Evolutionary conservation across 2,329 filamentous ascomycete genomes (phyloP).

Genomic region (Epichloe gansuensis): DNA sequence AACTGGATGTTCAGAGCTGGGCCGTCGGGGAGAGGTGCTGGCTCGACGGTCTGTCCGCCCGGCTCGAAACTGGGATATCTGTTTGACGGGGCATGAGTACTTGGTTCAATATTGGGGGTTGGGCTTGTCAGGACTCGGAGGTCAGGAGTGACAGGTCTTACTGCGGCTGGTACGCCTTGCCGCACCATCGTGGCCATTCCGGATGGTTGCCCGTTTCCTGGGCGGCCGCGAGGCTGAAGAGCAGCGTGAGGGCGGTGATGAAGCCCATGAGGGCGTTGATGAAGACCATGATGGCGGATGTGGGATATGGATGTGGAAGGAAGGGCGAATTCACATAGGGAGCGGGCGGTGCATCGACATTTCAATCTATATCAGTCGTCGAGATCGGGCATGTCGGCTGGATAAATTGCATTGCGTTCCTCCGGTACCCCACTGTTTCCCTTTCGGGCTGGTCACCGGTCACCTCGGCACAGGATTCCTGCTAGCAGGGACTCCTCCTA

Average conservation of each 20-base stretch:
- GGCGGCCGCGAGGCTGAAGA: conserved; percentile 2
- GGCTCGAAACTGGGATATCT: conserved; percentile 31
- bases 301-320: background rate
- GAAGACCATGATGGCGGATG: background rate
- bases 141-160: conserved; percentile 11
- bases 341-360: too few species aligned
- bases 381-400: too few species aligned
- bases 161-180: conserved; percentile 32
- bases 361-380: too few species aligned
- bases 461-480: too few species aligned
- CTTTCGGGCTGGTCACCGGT: too few species aligned
- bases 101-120: background rate
- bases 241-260: background rate
- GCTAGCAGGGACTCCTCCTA: too few species aligned
- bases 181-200: conserved; percentile 35
- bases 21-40: conserved; percentile 15
- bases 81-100: background rate
- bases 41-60: conserved; percentile 29
- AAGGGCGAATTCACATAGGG: background rate
- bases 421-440: too few species aligned
- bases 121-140: background rate
- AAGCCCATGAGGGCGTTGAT: background rate
- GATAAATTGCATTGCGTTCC: too few species aligned
- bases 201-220: conserved; percentile 28
- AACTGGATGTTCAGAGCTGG: conserved; percentile 31